Evolutionary conservation across 2,329 filamentous ascomycete genomes (phyloP), one percentile per base, ranked within the genome.

Genomic region (Ophiosphaerella korrae): DNA sequence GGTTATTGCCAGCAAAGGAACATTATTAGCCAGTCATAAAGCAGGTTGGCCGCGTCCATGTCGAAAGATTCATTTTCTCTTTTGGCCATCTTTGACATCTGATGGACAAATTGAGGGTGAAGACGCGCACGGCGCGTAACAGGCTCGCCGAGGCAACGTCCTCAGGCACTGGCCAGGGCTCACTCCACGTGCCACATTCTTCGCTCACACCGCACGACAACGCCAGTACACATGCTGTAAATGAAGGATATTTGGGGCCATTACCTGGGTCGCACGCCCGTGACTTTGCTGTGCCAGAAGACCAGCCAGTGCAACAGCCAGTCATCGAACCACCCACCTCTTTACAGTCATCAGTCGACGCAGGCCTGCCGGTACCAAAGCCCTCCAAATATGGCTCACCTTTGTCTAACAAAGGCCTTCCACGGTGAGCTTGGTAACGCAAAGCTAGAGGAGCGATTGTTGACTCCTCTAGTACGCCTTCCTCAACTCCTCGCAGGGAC

Each of bases 21-120:
- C 45, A 50, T 46, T 47, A 42, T 53, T 36, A 38, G 42, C 44
- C 53, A 53, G 37, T 45, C 54, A 52, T 57, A 63, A 62, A 63
- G 51, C 57, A 63, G 63, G 57, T 58, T 58, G 46, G 48, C 52
- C 57, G 45, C 55, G 50, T 51, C 54, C 14, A 39, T 49, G 45
- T 35, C 42, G 55, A 39, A 39, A 53, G 34, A 34, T 48, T 42
- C 29, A 13, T 33, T 26, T 45, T 45, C 38, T 53, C 48, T 48
- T 53, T 34, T 45, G 37, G 47, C 38, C 18, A 38, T 31, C 42
- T 42, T 23, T 32, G 11, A 34, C 7, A 9, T 34, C 4, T 38
- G 40, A 74, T 74, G 71, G 70, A 74, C 53, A 71, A 60, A 44
- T 53, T 72, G 26, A 70, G 67, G 59, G 48, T 56, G 14, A 71